Evolutionary conservation across 2,329 filamentous ascomycete species (phyloP).

Genomic region (Trichothecium sympodiale): DNA sequence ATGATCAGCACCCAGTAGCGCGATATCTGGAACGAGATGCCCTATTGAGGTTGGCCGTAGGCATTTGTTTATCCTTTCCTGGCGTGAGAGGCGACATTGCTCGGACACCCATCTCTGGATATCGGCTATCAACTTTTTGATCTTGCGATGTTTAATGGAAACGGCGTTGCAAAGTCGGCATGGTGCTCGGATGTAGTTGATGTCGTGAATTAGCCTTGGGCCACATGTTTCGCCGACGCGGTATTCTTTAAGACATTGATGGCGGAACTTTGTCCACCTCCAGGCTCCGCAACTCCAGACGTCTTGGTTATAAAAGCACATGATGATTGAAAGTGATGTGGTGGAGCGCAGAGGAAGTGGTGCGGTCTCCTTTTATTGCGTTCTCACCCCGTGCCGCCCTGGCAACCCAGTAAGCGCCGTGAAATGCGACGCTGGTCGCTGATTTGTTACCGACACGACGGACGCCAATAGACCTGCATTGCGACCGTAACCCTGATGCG

Average conservation of each 20-base stretch:
- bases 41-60: too few relatives aligned
- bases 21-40: too few relatives aligned
- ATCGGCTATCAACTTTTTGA: not conserved
- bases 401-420: slow-evolving; percentile 1
- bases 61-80: too few relatives aligned
- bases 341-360: not conserved
- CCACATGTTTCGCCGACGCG: slow-evolving; percentile 73
- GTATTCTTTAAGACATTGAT: slow-evolving; percentile 70
- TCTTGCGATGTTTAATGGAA: slow-evolving; percentile 1
- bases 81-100: slow-evolving; percentile 1
- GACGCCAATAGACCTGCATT: too few relatives aligned
- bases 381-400: not conserved
- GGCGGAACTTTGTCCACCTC: slow-evolving; percentile 42
- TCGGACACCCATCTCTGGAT: not conserved
- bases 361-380: slow-evolving; percentile 1
- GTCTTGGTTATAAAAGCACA: slow-evolving; percentile 10
- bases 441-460: slow-evolving; percentile 1
- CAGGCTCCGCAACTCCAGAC: slow-evolving; percentile 8
- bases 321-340: slow-evolving; percentile 2
- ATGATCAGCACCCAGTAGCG: too few relatives aligned
- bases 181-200: not conserved
- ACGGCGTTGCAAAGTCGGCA: slow-evolving; percentile 2
- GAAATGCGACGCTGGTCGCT: too few relatives aligned
- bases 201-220: slow-evolving; percentile 43
- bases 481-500: too few relatives aligned